Conservation (phyloP, 2,329 filamentous ascomycete genomes). For the Calonectria honghensis region DNA sequence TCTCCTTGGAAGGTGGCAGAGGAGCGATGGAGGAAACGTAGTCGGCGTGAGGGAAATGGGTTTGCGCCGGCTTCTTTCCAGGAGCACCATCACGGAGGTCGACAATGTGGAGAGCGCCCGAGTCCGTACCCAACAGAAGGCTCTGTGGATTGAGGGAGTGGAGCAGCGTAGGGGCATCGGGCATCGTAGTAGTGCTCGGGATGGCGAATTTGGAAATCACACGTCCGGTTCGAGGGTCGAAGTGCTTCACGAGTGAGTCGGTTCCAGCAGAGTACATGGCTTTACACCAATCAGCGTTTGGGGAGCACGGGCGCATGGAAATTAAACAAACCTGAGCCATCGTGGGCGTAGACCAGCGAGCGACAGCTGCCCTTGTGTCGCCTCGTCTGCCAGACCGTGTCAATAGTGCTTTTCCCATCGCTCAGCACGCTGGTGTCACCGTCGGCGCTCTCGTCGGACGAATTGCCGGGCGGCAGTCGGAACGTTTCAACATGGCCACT, state of each 20-base stretch:
- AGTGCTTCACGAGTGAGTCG: slow-evolving; percentile 75
- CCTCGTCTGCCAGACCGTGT: slow-evolving; percentile 89
- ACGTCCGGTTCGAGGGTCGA: slow-evolving; percentile 74
- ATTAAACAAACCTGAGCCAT: slow-evolving; percentile 78
- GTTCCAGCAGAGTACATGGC: slow-evolving; percentile 79
- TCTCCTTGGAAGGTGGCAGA: slow-evolving; percentile 85
- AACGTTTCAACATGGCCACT: slow-evolving; percentile 91
- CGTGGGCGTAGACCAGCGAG: slow-evolving; percentile 84
- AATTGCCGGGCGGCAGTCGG: slow-evolving; percentile 76
- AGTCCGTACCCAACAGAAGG: slow-evolving; percentile 92
- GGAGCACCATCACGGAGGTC: slow-evolving; percentile 82
- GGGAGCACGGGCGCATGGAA: not conserved
- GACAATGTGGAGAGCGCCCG: slow-evolving; percentile 89
- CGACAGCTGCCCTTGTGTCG: slow-evolving; percentile 97
- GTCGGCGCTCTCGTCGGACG: slow-evolving; percentile 71
- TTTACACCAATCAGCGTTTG: slow-evolving; percentile 53
- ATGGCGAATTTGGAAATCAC: slow-evolving; percentile 90
- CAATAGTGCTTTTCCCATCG: slow-evolving; percentile 83
- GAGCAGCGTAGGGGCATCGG: slow-evolving; percentile 87
- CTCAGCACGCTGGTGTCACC: slow-evolving; percentile 70
- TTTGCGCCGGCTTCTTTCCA: slow-evolving; percentile 81
- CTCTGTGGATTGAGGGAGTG: slow-evolving; percentile 91
- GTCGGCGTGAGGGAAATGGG: slow-evolving; percentile 91
- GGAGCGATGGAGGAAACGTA: slow-evolving; percentile 93
- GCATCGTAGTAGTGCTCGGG: slow-evolving; percentile 72